phyloP scores from a whole-genome alignment of 2,329 filamentous ascomycete species.

The Clathrospora elynae region DNA sequence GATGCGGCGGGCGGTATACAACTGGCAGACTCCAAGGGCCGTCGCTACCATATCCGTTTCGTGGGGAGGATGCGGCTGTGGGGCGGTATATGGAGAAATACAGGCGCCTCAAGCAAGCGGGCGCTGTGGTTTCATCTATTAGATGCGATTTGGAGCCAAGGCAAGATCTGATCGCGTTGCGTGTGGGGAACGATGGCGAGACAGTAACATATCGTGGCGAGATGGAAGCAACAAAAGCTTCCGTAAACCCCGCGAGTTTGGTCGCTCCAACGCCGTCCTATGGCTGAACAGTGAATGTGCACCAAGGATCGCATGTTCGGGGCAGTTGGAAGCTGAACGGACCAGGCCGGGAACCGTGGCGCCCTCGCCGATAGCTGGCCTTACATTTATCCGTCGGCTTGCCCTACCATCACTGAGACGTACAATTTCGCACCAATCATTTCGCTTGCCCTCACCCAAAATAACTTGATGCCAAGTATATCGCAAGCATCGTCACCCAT shows the following conservation, averaged over 20 bases:
- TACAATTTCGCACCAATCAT: constrained; percentile 43
- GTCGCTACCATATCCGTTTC: constrained; percentile 47
- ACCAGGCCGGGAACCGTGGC: constrained; percentile 27
- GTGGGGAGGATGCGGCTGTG: constrained; percentile 30
- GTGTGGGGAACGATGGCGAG: constrained; percentile 43
- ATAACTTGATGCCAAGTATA: constrained; percentile 26
- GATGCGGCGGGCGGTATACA: constrained; percentile 49
- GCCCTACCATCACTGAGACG: constrained; percentile 17
- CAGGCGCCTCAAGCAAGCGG: constrained; percentile 30
- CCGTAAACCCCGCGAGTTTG: constrained; percentile 42
- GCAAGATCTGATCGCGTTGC: constrained; percentile 39
- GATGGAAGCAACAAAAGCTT: constrained; percentile 39
- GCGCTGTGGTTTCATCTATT: constrained; percentile 27
- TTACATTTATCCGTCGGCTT: constrained; percentile 40
- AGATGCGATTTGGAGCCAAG: constrained; percentile 37
- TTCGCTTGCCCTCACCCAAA: constrained; percentile 12
- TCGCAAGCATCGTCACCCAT: constrained; percentile 11
- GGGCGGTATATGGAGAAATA: constrained; percentile 34
- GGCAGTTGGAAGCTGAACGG: constrained; percentile 32
- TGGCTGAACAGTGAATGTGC: constrained; percentile 49
- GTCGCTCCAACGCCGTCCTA: constrained; percentile 40
- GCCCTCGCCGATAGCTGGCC: constrained; percentile 31
- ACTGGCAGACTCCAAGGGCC: constrained; percentile 37
- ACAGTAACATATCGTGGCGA: constrained; percentile 40
- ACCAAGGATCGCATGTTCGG: constrained; percentile 34